A percentile compares a stretch with the other conserved stretches of the same genome.
phyloP scores from a whole-genome alignment of 352 stramenopile species.

The Poterioochromonas sp. region DNA sequence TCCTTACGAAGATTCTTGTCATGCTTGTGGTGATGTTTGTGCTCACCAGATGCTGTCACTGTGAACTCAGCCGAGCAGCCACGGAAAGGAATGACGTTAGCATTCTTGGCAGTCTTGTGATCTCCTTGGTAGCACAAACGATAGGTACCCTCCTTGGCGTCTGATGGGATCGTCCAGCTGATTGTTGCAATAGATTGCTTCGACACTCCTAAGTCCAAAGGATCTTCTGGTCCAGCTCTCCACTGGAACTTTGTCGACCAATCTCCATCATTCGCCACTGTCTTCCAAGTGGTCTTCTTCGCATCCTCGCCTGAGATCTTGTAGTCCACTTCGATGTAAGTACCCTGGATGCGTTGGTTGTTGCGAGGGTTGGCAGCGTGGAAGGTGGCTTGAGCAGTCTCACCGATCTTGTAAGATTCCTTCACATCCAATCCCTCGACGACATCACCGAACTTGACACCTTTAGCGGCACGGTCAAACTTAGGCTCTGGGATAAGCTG shows the following conservation, averaged over 20 bases:
- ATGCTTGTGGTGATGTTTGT: too few relatives aligned
- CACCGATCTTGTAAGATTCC: background rate
- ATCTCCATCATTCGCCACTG: constrained; percentile 44
- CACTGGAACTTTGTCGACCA: constrained; percentile 48
- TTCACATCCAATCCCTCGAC: constrained; percentile 3
- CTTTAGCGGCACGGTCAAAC: constrained; percentile 1
- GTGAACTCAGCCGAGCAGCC: constrained; percentile 35
- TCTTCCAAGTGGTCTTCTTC: constrained; percentile 32
- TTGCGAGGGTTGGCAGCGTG: constrained; percentile 48
- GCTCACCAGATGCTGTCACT: too few relatives aligned
- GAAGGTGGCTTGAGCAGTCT: constrained; percentile 43
- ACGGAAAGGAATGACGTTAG: background rate
- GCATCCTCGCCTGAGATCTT: background rate
- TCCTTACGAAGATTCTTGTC: too few relatives aligned
- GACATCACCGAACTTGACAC: constrained; percentile 26
- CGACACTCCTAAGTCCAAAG: constrained; percentile 26
- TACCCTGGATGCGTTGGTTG: constrained; percentile 44
- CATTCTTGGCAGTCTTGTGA: constrained; percentile 29
- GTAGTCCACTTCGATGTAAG: constrained; percentile 44
- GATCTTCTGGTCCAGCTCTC: constrained; percentile 35
- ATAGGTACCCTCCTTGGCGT: constrained; percentile 39
- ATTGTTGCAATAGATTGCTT: constrained; percentile 43
- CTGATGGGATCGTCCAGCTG: constrained; percentile 41
- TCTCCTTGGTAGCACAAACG: constrained; percentile 46
- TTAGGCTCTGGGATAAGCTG: background rate